Base-by-base conservation (phyloP, 2,329 filamentous ascomycete species). In the Penicillium sp. region DNA sequence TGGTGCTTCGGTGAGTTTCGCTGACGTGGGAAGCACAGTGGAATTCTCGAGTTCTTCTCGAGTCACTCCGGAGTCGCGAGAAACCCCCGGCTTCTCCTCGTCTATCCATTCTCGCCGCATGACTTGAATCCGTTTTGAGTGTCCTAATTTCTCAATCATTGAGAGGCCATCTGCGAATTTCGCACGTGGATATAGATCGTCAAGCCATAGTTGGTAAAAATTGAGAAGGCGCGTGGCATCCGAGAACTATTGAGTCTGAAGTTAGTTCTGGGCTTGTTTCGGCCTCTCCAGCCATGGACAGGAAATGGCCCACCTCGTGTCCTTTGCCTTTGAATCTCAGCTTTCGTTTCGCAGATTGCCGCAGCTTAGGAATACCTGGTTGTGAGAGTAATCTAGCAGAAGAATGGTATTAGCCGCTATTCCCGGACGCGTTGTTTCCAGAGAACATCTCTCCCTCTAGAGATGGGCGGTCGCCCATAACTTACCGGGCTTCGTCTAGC, bases 131-230 rank as follows among this genome's bases (percentile, higher is more conserved):
- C 81, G 80, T 69, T 89, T 92, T 64, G 88, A 90, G 73, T 97
- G 94, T 1, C 94, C 94, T 0, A 91, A 81, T 74, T 96, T 97
- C 72, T 99, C 94, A 2, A 97, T 90, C 79, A 97, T 96, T 38
- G 82, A 78, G 6, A 97, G 78, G 3, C 89, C 94, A 67, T 99
- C 94, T 45, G 89, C 83, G 67, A 99, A 99, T 67, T 92, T 93
- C 5, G 93, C 94, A 67, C 95, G 92, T 11, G 94, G 94, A 67
- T 92, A 99, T 11, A 99, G 80, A 67, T 97, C 92, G 73, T 99
- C 93, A 2, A 99, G 88, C 94, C 94, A 99, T 52, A 96, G 75
- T 71, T 97, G 94, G 70, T 97, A 99, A 70, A 95, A 90, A 22
- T 89, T 90, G 45, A 99, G 81, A 22, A 99, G 81, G 14, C 87